phyloP scores from a whole-genome alignment of 1,284 basidiomycete genomes.

The Golubevia pallescens region DNA sequence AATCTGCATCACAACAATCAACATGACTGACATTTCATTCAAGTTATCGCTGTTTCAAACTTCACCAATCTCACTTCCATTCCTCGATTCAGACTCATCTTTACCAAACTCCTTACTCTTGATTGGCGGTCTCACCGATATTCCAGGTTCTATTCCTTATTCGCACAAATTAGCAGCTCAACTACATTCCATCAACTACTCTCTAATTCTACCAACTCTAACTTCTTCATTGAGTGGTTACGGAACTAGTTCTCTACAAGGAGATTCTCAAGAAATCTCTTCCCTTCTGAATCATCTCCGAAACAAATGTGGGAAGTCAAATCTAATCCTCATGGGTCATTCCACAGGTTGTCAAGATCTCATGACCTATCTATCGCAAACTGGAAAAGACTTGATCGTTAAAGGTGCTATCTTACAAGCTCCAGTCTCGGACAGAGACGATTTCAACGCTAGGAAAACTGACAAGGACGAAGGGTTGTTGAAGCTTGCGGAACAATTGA shows the following conservation, averaged over 20 bases:
- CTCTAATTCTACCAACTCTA: constrained; percentile 42
- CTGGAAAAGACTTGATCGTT: constrained; percentile 13
- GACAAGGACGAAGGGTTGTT: constrained; percentile 1
- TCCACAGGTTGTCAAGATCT: constrained; percentile 58
- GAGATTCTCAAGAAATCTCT: constrained; percentile 50
- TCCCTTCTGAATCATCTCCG: constrained; percentile 27
- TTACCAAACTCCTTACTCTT: constrained; percentile 41
- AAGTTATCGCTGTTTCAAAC: constrained; percentile 28
- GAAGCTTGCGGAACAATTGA: constrained; percentile 9
- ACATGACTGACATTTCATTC: too few species aligned
- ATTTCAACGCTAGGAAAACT: constrained; percentile 21
- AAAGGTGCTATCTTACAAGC: constrained; percentile 53
- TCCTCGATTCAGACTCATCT: constrained; percentile 32
- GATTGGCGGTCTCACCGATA: constrained; percentile 47
- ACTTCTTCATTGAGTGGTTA: constrained; percentile 48
- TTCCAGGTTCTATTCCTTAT: constrained; percentile 45
- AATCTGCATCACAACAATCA: too few species aligned
- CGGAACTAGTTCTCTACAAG: constrained; percentile 41
- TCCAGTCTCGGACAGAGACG: constrained; percentile 51
- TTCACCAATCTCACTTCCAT: constrained; percentile 29
- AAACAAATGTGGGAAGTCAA: constrained; percentile 5
- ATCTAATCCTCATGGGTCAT: constrained; percentile 52
- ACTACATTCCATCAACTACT: constrained; percentile 21
- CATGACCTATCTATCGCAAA: constrained; percentile 29
- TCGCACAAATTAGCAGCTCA: constrained; percentile 20